Base-by-base conservation (phyloP, 2,329 filamentous ascomycete species). In the Calonectria hawksworthii region DNA sequence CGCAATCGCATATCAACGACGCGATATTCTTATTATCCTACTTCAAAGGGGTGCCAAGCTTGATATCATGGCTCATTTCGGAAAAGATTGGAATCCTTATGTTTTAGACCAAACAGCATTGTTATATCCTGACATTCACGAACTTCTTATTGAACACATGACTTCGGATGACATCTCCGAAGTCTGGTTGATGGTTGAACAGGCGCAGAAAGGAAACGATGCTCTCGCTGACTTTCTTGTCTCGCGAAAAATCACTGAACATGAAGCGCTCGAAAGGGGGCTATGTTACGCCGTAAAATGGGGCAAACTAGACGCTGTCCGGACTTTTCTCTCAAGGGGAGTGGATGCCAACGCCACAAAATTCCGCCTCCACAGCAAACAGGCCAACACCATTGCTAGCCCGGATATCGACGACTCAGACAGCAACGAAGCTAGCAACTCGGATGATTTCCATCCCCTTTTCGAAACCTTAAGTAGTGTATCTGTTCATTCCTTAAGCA, bases 401-500 rank as follows among this genome's bases (percentile, higher is more conserved):
- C 11, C 3, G 8, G n/a, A 26, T 11, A 36, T 16, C 16, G 21
- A 1, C 23, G 7, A 28, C n/a, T 21, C 56, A 11, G 56, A 26
- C 14, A 38, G n/a, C 9, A 11, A 8, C 21, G 21, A 44, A 1
- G 18, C 41, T 18, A n/a, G n/a, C 5, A 47, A 2, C 7, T 41
- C 56, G 11, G 10, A 28, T 26, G 6, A 61, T 21, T 26, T 28
- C 9, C n/a, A 28, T 23, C 56, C 56, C 1, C 56, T 61, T 11
- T 8, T 4, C 13, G 34, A 14, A 26, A 34, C 56, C 13, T 8
- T 61, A 8, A 16, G 14, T 2, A n/a, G 21, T n/a, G 0, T 0
- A 1, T 6, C 1, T 1, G 4, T 0, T n/a, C n/a, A 38, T 16
- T 5, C 0, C 34, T 0, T 1, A 6, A n/a, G 10, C n/a, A 41